A percentile compares a stretch with the other conserved stretches of the same genome.
These are phyloP conservation scores for Thalia dealbata DNA, from an alignment of 176 grass and related monocot genomes.

Conservation along the genomic window DNA sequence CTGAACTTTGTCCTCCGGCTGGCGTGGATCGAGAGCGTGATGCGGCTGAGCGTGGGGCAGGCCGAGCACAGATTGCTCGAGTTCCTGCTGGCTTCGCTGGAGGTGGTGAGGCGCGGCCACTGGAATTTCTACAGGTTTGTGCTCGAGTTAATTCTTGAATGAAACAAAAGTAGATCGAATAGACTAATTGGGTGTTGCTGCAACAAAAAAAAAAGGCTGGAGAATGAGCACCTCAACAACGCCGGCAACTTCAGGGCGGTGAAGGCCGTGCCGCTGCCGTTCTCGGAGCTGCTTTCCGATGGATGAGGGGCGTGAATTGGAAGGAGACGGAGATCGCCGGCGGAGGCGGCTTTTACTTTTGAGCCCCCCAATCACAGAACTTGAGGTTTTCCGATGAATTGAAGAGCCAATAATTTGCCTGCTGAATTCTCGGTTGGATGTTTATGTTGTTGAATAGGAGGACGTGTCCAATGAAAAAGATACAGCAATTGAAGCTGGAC, in stretches of 20 bases:
- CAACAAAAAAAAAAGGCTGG: constrained; percentile 32
- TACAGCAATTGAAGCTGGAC: too few species aligned
- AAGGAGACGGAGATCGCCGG: too few species aligned
- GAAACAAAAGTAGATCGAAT: neutral
- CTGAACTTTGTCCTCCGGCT: constrained; percentile 74
- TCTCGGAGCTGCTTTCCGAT: constrained; percentile 64
- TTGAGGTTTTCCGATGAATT: too few species aligned
- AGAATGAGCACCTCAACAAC: constrained; percentile 88
- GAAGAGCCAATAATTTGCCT: too few species aligned
- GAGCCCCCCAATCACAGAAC: too few species aligned
- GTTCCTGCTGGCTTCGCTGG: constrained; percentile 68
- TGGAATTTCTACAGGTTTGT: constrained; percentile 87
- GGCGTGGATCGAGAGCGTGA: constrained; percentile 79
- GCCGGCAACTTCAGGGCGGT: constrained; percentile 80
- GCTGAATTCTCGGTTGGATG: too few species aligned
- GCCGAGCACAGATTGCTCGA: constrained; percentile 44
- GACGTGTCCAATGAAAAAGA: too few species aligned
- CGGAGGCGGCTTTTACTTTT: too few species aligned
- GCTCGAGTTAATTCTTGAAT: neutral
- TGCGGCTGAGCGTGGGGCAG: constrained; percentile 31
- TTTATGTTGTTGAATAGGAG: too few species aligned
- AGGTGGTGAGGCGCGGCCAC: constrained; percentile 72
- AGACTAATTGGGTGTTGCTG: too few species aligned
- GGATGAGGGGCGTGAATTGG: constrained; percentile 10
- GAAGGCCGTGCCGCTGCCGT: constrained; percentile 73